Conservation (phyloP, 441 rosid genomes). For the Populus tomentosa region DNA sequence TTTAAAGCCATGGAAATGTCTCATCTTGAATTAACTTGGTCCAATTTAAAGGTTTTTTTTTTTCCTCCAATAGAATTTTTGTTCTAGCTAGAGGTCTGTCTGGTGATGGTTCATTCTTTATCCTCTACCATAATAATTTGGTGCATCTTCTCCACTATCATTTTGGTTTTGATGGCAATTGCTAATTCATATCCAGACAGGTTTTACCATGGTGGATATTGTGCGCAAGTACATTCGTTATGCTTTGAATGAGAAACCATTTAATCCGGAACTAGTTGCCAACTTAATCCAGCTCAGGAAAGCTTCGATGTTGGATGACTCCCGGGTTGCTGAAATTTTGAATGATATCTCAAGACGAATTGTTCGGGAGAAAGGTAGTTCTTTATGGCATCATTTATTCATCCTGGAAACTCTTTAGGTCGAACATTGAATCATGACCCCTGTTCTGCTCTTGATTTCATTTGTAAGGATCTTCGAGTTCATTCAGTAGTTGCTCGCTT, state of each 20-base stretch:
- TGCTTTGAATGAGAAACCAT: constrained; percentile 89
- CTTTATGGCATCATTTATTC: neutral
- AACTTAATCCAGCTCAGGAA: constrained; percentile 62
- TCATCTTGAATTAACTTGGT: neutral
- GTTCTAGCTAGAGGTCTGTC: neutral
- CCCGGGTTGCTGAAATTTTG: constrained; percentile 66
- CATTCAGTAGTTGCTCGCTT: neutral
- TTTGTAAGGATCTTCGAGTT: neutral
- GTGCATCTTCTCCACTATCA: neutral
- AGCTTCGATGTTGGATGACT: constrained; percentile 67
- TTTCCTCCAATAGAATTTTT: neutral
- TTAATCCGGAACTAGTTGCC: constrained; percentile 63
- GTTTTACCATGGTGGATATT: constrained; percentile 78
- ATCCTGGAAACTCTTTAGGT: neutral
- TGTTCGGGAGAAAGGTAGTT: constrained; percentile 73
- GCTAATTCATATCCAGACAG: constrained; percentile 69
- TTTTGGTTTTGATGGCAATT: constrained; percentile 31
- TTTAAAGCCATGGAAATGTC: neutral
- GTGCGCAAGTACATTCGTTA: constrained; percentile 85
- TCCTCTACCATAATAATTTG: neutral
- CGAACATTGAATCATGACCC: neutral
- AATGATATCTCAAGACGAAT: constrained; percentile 81
- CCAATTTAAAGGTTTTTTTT: neutral
- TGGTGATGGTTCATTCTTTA: neutral
- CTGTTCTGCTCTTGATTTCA: neutral